These are phyloP conservation scores for Didymella glomerata DNA, from an alignment of 2,329 filamentous ascomycete species.

Conservation along the genomic window DNA sequence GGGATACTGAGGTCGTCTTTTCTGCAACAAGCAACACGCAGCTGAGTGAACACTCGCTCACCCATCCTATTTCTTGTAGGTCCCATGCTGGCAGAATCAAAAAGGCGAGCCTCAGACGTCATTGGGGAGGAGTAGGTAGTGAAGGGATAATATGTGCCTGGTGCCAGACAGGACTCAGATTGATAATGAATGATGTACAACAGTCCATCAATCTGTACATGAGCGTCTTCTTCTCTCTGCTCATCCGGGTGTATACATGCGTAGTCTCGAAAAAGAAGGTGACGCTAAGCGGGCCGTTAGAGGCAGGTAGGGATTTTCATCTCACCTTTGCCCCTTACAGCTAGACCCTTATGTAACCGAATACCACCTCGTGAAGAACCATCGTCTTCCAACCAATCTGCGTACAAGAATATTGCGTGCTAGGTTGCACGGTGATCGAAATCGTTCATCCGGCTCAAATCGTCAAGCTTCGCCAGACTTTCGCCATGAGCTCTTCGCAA, in stretches of 20 bases:
- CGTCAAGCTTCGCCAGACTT: slow-evolving; percentile 25
- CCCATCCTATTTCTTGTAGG: neutral
- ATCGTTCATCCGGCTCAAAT: slow-evolving; percentile 7
- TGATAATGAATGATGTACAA: neutral
- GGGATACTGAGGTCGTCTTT: neutral
- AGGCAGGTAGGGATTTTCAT: slow-evolving; percentile 4
- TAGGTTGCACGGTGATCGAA: slow-evolving; percentile 24
- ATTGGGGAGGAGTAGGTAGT: neutral
- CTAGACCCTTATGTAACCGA: slow-evolving; percentile 10
- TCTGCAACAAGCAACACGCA: neutral
- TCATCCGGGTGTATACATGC: neutral
- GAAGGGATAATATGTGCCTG: neutral
- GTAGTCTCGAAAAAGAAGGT: neutral
- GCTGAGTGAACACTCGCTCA: neutral
- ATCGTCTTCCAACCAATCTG: slow-evolving; percentile 29
- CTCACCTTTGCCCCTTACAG: neutral
- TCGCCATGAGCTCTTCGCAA: slow-evolving; percentile 30
- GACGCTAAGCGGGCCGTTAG: slow-evolving; percentile 8
- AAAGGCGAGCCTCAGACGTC: neutral
- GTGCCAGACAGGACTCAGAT: neutral
- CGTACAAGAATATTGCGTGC: slow-evolving; percentile 32
- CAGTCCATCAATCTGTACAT: too few relatives aligned
- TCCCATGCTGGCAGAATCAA: neutral
- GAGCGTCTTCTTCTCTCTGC: neutral
- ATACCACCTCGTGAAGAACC: slow-evolving; percentile 16